Percentiles rank a stretch among this genome's conserved stretches.
Evolutionary conservation across 208 protist genomes (phyloP).

Genomic region (Trypanosoma avium): DNA sequence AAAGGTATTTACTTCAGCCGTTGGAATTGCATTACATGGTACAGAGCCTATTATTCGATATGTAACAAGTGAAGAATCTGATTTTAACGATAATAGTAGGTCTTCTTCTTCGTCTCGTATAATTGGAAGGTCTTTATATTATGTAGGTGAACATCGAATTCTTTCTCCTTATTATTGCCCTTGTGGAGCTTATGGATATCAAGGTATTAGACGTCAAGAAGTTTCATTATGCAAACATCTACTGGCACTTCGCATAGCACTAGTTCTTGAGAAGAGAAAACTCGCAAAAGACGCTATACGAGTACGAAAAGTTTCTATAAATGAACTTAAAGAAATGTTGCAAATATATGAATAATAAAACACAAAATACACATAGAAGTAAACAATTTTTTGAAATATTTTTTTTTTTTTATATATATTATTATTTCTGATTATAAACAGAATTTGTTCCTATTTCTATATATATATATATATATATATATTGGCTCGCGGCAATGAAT

Average conservation of each 20-base stretch:
- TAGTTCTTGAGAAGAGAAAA: conserved; percentile 51
- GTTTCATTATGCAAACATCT: conserved; percentile 84
- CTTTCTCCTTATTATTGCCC: conserved; percentile 80
- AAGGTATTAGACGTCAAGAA: conserved; percentile 70
- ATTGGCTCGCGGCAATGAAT: no score
- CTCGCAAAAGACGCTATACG: conserved; percentile 51
- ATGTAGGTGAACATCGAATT: conserved; percentile 74
- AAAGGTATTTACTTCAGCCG: conserved; percentile 67
- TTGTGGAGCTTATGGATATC: conserved; percentile 77
- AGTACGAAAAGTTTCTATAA: conserved; percentile 32
- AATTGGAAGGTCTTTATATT: conserved; percentile 54
- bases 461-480: no score
- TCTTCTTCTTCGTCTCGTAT: no score
- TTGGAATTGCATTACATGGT: conserved; percentile 76
- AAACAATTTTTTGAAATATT: background rate
- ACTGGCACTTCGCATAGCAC: conserved; percentile 68
- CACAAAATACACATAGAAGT: no score
- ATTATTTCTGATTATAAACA: no score
- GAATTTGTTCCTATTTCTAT: no score
- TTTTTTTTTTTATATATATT: background rate
- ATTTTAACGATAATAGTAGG: no score
- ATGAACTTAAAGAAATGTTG: conserved; percentile 25
- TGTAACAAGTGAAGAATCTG: conserved; percentile 31
- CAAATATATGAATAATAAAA: background rate
- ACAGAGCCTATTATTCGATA: conserved; percentile 64